Conservation (phyloP, 2,329 filamentous ascomycete species). For the Colletotrichum karsti region DNA sequence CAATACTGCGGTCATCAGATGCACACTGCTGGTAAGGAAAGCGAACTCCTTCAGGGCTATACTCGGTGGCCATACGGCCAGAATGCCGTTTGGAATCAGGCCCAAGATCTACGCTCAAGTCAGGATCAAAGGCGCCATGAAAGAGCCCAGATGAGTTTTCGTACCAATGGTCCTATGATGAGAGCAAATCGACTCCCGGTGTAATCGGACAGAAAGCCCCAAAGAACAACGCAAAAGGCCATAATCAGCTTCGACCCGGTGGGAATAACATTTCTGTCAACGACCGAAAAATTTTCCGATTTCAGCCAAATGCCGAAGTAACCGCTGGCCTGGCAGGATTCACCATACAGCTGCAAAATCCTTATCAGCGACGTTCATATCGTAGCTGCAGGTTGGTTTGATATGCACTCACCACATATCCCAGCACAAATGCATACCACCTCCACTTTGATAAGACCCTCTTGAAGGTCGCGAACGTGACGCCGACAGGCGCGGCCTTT, state of each 20-base stretch:
- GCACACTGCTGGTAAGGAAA: constrained; percentile 13
- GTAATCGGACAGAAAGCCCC: constrained; percentile 35
- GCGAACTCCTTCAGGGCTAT: constrained; percentile 4
- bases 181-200: constrained; percentile 9
- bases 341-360: constrained; percentile 2
- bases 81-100: constrained; percentile 12
- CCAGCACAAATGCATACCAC: constrained; percentile 31
- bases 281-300: constrained; percentile 34
- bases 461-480: constrained; percentile 29
- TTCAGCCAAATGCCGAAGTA: constrained; percentile 36
- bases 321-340: constrained; percentile 9
- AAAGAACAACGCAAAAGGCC: constrained; percentile 26
- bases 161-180: constrained; percentile 1
- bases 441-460: constrained; percentile 28
- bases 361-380: background rate
- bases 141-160: no score
- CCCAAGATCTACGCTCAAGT: background rate
- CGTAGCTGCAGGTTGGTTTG: background rate
- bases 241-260: constrained; percentile 34
- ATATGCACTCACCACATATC: constrained; percentile 28
- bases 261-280: constrained; percentile 33
- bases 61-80: constrained; percentile 5
- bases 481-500: constrained; percentile 21
- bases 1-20: constrained; percentile 22
- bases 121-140: no score